Conservation (phyloP, 805 yeast species). For the Metschnikowia gelsemii region DNA sequence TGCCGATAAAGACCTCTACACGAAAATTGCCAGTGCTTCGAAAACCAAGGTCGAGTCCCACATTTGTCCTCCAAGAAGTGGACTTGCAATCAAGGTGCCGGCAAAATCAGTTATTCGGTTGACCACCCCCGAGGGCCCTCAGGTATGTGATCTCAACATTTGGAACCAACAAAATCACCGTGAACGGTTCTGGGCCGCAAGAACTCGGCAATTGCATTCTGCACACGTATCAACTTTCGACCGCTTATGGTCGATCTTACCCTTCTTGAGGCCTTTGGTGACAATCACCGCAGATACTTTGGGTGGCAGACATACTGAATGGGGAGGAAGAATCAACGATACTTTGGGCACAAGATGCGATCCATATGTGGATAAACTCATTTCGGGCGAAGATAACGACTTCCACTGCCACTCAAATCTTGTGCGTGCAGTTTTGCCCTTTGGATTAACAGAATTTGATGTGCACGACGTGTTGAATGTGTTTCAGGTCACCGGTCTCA, state of each 20-base stretch:
- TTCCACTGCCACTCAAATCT: conserved; percentile 68
- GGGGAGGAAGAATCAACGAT: conserved; percentile 68
- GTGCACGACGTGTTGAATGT: conserved; percentile 70
- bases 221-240: conserved; percentile 63
- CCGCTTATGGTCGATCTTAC: conserved; percentile 63
- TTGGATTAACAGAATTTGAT: conserved; percentile 62
- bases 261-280: conserved; percentile 62
- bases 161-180: conserved; percentile 63
- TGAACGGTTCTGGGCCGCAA: conserved; percentile 67
- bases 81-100: conserved; percentile 62
- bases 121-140: conserved; percentile 68
- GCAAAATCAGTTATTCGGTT: conserved; percentile 58
- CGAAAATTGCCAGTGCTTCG: conserved; percentile 42
- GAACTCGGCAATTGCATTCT: conserved; percentile 64
- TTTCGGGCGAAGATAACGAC: conserved; percentile 64
- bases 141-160: conserved; percentile 66
- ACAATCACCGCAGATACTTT: conserved; percentile 64
- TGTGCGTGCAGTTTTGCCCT: conserved; percentile 56
- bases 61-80: conserved; percentile 54
- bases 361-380: conserved; percentile 62
- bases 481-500: conserved; percentile 67
- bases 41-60: conserved; percentile 45
- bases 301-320: conserved; percentile 55
- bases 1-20: conserved; percentile 50
- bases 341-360: conserved; percentile 68